phyloP scores from a whole-genome alignment of 805 yeast species.

The Nakazawaea ambrosiae region DNA sequence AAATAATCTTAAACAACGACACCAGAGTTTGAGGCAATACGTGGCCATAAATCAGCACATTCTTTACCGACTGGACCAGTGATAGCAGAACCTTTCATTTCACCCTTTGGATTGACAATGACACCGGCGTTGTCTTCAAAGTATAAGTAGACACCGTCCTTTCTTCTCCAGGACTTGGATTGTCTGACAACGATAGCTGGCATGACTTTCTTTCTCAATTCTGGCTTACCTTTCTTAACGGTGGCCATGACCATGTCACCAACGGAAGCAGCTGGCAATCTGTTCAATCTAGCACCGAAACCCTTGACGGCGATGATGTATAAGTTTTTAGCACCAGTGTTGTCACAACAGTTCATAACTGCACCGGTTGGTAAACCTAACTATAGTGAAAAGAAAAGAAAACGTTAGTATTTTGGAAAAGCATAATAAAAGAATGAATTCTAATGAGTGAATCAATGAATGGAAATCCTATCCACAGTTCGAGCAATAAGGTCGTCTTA shows the following conservation, averaged over 20 bases:
- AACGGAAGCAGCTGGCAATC: constrained; percentile 99
- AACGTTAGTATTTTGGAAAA: constrained; percentile 7
- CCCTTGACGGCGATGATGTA: constrained; percentile 99
- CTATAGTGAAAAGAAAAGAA: constrained; percentile 31
- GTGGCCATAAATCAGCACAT: constrained; percentile 99
- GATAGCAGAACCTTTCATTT: constrained; percentile 99
- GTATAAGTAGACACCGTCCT: constrained; percentile 99
- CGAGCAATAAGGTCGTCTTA: neutral
- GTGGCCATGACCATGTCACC: constrained; percentile 99
- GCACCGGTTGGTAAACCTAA: constrained; percentile 99
- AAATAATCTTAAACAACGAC: constrained; percentile 80
- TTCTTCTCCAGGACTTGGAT: constrained; percentile 99
- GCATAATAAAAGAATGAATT: neutral
- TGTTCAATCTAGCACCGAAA: constrained; percentile 98
- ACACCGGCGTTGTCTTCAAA: constrained; percentile 99
- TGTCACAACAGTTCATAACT: constrained; percentile 99
- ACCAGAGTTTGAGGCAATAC: constrained; percentile 99
- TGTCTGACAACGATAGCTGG: constrained; percentile 99
- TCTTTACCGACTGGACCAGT: constrained; percentile 99
- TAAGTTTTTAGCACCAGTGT: constrained; percentile 99
- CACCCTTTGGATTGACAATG: constrained; percentile 99
- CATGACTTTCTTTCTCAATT: constrained; percentile 99
- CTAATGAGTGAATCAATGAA: too few relatives aligned
- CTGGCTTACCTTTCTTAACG: constrained; percentile 99
- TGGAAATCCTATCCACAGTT: neutral